Conservation (phyloP, 805 yeast genomes). For the Cyberlindnera xylosilytica region DNA sequence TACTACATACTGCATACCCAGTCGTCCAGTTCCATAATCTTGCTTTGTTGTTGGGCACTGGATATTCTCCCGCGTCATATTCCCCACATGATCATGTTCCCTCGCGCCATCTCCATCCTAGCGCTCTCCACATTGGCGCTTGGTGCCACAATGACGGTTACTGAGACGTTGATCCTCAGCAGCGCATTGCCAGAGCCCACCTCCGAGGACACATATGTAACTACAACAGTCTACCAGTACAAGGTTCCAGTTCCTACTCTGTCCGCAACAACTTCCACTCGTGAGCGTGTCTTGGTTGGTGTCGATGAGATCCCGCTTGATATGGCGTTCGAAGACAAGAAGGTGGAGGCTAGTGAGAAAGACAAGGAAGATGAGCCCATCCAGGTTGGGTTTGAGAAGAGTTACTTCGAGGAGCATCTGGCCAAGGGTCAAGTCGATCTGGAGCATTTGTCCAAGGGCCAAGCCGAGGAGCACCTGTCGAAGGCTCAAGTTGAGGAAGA, state of each 20-base stretch:
- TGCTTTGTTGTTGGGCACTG: no score
- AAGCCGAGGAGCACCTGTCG: not conserved
- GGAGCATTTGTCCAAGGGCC: no score
- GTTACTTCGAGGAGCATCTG: slow-evolving; percentile 1
- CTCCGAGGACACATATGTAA: slow-evolving; percentile 3
- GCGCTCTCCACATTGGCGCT: not conserved
- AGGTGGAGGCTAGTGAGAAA: not conserved
- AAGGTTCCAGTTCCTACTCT: not conserved
- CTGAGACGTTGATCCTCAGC: slow-evolving; percentile 7
- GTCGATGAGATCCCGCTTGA: not conserved
- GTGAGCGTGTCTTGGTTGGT: not conserved
- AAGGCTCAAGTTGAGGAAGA: not conserved
- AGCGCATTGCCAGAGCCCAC: not conserved
- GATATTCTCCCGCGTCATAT: no score
- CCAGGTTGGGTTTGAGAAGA: slow-evolving; percentile 2
- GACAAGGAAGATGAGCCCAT: not conserved
- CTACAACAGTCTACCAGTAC: slow-evolving; percentile 8
- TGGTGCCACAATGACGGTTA: slow-evolving; percentile 13
- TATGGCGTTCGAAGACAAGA: not conserved
- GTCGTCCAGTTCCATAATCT: no score
- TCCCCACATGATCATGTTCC: not conserved
- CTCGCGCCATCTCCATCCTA: not conserved
- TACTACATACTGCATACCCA: no score
- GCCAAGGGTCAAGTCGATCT: not conserved
- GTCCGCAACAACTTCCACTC: not conserved